Percentiles rank a stretch among this genome's conserved stretches.
Conservation (phyloP, 441 rosid species). For the Heliophila coronopifolia region DNA sequence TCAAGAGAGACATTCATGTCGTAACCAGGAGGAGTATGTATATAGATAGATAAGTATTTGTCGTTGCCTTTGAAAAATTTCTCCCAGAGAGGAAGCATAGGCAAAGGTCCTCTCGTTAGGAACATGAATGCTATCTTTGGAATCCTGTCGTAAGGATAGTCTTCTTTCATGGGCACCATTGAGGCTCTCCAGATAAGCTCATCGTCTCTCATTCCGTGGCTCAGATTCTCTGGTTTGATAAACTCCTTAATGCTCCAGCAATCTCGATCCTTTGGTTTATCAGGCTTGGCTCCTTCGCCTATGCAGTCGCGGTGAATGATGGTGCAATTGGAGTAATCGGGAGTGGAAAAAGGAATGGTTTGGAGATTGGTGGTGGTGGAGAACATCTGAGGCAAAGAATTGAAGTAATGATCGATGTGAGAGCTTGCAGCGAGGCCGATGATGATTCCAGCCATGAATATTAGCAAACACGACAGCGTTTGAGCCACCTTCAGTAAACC, state of each 20-base stretch:
- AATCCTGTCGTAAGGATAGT: constrained; percentile 54
- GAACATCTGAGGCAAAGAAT: constrained; percentile 38
- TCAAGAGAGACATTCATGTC: constrained; percentile 46
- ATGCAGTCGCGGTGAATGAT: constrained; percentile 28
- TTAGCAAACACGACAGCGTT: constrained; percentile 58
- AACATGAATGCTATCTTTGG: constrained; percentile 92
- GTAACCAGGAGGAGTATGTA: constrained; percentile 57
- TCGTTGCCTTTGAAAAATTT: constrained; percentile 70
- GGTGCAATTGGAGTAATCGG: constrained; percentile 36
- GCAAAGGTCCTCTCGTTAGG: constrained; percentile 77
- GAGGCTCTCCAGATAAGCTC: constrained; percentile 88
- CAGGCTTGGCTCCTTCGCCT: constrained; percentile 4
- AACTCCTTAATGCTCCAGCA: constrained; percentile 43
- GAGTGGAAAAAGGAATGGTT: constrained; percentile 4
- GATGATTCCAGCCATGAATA: constrained; percentile 73
- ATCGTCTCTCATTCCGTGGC: constrained; percentile 53
- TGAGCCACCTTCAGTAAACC: constrained; percentile 67
- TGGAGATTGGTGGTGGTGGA: constrained; percentile 28
- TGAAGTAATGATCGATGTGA: constrained; percentile 58
- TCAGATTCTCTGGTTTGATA: constrained; percentile 41
- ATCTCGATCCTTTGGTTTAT: constrained; percentile 24
- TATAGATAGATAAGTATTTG: constrained; percentile 49
- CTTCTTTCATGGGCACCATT: constrained; percentile 54
- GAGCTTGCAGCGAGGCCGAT: constrained; percentile 70
- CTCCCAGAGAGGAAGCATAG: constrained; percentile 85